Percentiles rank a stretch among this genome's conserved stretches.
phyloP scores from a whole-genome alignment of 2,329 filamentous ascomycete genomes.

The Aspergillus sp. region DNA sequence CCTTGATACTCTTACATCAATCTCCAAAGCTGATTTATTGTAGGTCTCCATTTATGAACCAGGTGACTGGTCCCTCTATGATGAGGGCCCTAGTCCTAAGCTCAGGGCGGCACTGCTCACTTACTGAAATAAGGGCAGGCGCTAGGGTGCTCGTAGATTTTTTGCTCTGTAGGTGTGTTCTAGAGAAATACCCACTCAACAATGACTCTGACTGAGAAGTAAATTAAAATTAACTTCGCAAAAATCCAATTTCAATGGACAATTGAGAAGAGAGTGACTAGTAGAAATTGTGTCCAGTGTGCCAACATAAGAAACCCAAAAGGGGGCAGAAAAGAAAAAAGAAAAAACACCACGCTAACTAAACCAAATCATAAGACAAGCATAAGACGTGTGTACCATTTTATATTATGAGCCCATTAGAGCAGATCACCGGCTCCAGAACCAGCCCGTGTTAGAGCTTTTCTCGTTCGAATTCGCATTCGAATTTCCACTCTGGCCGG shows the following conservation, averaged over 20 bases:
- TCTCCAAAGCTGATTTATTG: not conserved
- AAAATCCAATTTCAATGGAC: no score
- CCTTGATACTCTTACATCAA: not conserved
- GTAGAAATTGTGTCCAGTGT: no score
- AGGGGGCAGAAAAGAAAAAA: constrained; percentile 2
- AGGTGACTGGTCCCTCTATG: not conserved
- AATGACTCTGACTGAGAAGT: no score
- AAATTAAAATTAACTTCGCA: no score
- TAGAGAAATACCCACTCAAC: no score
- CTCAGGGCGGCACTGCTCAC: not conserved
- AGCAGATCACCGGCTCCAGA: constrained; percentile 22
- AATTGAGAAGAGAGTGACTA: no score
- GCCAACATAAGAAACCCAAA: no score
- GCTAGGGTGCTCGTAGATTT: no score
- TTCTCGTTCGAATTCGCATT: constrained; percentile 5
- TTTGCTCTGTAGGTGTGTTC: no score
- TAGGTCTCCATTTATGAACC: not conserved
- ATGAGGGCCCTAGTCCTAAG: not conserved
- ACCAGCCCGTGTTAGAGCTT: constrained; percentile 23
- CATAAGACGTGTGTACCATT: not conserved
- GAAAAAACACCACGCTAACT: constrained; percentile 1
- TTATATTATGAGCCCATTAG: not conserved
- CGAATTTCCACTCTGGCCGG: not conserved
- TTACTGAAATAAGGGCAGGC: no score
- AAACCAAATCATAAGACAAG: not conserved